phyloP scores from a whole-genome alignment of 257 asterid genomes.

The Nicotiana obtusifolia region DNA sequence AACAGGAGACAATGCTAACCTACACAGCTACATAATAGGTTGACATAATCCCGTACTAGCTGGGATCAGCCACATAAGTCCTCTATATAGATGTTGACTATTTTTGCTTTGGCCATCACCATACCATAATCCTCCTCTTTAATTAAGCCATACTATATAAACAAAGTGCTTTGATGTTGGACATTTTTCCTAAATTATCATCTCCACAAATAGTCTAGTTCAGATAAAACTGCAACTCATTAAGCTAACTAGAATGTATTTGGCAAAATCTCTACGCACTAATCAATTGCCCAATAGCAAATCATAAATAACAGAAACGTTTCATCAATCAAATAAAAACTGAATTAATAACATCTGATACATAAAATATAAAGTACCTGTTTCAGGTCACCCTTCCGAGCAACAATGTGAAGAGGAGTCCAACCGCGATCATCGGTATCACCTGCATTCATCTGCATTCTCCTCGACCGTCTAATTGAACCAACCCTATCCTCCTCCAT shows the following conservation, averaged over 20 bases:
- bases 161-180: not conserved
- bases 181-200: not conserved
- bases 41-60: too few species aligned
- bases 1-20: too few species aligned
- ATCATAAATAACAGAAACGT: not conserved
- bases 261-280: not conserved
- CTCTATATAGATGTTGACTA: not conserved
- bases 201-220: not conserved
- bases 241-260: too few species aligned
- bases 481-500: conserved; percentile 55
- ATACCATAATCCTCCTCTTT: not conserved
- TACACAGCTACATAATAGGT: too few species aligned
- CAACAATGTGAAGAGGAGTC: conserved; percentile 74
- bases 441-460: conserved; percentile 32
- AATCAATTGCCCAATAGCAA: not conserved
- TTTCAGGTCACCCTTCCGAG: conserved; percentile 77
- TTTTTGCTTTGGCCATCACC: not conserved
- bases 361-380: conserved; percentile 42
- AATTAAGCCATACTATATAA: not conserved
- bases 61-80: too few species aligned
- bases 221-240: not conserved
- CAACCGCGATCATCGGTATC: conserved; percentile 93
- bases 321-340: too few species aligned
- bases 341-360: too few species aligned
- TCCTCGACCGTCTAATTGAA: conserved; percentile 40